Evolutionary conservation across 768 basidiomycete species (phyloP), one percentile per base, ranked within the genome.

Genomic region (Lactifluus hygrophoroides): DNA sequence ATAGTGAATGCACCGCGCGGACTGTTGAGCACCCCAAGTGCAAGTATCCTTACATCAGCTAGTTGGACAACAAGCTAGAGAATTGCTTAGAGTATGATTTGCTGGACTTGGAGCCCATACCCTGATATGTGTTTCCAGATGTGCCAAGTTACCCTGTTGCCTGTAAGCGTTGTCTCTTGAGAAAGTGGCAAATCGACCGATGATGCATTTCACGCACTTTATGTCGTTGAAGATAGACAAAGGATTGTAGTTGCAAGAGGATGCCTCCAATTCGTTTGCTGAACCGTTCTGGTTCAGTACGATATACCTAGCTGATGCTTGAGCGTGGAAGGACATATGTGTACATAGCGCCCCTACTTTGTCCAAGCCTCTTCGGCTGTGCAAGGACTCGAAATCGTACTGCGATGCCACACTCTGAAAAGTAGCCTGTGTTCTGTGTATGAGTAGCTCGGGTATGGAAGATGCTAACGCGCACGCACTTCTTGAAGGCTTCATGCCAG

Each of bases 301-400:
- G 58, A 91, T 76, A 63, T 88, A 90, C 68, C 88, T 88, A 63
- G 50, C 30, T 19, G 14, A n/a, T 9, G 17, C 17, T 43, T 61
- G 19, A 53, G 14, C 19, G 30, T 27, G 11, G 13, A 30, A 5
- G 27, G 13, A 57, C 25, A 52, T 17, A 46, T n/a, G 38, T 44
- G 66, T 38, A 55, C 34, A 27, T 51, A 74, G 64, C 9, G 23
- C 35, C 5, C 49, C 43, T 68, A 89, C 85, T 82, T 88, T 49
- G 88, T 90, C 88, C 90, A 92, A 21, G 87, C 74, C 71, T 92
- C 90, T 64, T 89, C 86, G 7, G 80, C 69, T 21, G 88, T 89
- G 66, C 89, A 91, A n/a, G 77, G n/a, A n/a, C n/a, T n/a, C n/a
- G n/a, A 76, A 3, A 82, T 81, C 38, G 73, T 75, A 66, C 76